Evolutionary conservation across 2,329 filamentous ascomycete species (phyloP).

Genomic region (Metarhizium robertsii): DNA sequence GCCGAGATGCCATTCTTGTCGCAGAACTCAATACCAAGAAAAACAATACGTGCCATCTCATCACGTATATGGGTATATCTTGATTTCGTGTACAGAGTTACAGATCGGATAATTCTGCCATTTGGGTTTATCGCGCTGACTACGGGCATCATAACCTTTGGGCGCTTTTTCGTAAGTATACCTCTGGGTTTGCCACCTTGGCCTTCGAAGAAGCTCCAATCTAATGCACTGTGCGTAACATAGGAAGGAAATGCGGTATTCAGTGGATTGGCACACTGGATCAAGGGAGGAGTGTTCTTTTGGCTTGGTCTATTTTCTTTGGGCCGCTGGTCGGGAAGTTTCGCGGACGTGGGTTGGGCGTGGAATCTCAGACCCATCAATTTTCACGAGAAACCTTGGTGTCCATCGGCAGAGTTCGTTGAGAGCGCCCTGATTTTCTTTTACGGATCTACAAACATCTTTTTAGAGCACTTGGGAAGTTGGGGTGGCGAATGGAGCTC

Average conservation of each 20-base stretch:
- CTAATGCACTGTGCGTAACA: neutral
- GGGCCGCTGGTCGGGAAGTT: slow-evolving; percentile 83
- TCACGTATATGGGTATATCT: slow-evolving; percentile 48
- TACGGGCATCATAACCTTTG: slow-evolving; percentile 67
- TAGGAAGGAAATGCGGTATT: slow-evolving; percentile 63
- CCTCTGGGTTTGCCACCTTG: neutral
- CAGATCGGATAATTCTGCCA: slow-evolving; percentile 70
- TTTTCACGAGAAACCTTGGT: slow-evolving; percentile 47
- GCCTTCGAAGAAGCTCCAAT: neutral
- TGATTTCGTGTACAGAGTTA: slow-evolving; percentile 50
- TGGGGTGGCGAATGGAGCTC: slow-evolving; percentile 64
- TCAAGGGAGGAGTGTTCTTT: slow-evolving; percentile 93
- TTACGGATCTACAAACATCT: slow-evolving; percentile 85
- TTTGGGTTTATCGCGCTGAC: slow-evolving; percentile 66
- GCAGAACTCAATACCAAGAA: slow-evolving; percentile 41
- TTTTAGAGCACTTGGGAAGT: slow-evolving; percentile 76
- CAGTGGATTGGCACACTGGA: slow-evolving; percentile 82
- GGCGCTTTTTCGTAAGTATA: slow-evolving; percentile 69
- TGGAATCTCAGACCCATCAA: slow-evolving; percentile 74
- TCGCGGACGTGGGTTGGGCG: slow-evolving; percentile 85
- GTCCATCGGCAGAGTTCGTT: slow-evolving; percentile 76
- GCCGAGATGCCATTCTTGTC: slow-evolving; percentile 22
- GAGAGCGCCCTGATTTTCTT: slow-evolving; percentile 86
- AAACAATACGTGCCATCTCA: slow-evolving; percentile 46
- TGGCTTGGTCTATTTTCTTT: slow-evolving; percentile 84